These are phyloP conservation scores for Dryadomyces sulphureus DNA, from an alignment of 2,329 filamentous ascomycete genomes.

Conservation along the genomic window DNA sequence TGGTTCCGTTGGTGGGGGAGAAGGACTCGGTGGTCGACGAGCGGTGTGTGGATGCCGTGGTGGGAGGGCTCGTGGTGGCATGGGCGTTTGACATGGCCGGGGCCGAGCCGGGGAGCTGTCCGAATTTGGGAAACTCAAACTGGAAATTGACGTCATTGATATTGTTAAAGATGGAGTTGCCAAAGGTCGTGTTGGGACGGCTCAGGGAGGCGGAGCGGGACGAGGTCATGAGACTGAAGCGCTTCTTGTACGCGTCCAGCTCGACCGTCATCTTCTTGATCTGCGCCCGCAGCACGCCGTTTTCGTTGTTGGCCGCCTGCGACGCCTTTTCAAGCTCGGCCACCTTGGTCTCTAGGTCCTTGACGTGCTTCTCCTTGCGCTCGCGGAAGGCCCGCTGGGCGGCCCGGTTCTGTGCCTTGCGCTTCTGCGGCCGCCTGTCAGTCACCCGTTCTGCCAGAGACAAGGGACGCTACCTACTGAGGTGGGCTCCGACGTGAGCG, in stretches of 20 bases:
- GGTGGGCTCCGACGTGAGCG: slow-evolving; percentile 85
- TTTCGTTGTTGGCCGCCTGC: slow-evolving; percentile 71
- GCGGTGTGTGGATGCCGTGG: background rate
- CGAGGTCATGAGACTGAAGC: slow-evolving; percentile 38
- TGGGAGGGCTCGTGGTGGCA: slow-evolving; percentile 4
- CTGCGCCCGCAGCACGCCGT: slow-evolving; percentile 68
- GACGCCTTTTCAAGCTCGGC: slow-evolving; percentile 69
- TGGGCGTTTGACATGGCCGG: slow-evolving; percentile 5
- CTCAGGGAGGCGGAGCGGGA: slow-evolving; percentile 10
- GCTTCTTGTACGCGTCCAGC: slow-evolving; percentile 80
- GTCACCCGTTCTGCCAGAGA: background rate
- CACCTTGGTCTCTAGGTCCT: slow-evolving; percentile 68
- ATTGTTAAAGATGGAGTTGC: slow-evolving; percentile 37
- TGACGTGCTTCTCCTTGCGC: slow-evolving; percentile 83
- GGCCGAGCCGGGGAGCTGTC: slow-evolving; percentile 45
- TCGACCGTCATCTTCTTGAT: slow-evolving; percentile 78
- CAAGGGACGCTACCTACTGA: slow-evolving; percentile 55
- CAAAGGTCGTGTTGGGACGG: slow-evolving; percentile 26
- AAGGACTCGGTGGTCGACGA: background rate
- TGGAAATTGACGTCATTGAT: slow-evolving; percentile 70
- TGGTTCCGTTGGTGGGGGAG: slow-evolving; percentile 14
- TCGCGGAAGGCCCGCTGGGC: slow-evolving; percentile 89
- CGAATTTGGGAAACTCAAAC: slow-evolving; percentile 94
- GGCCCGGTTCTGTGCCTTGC: slow-evolving; percentile 89
- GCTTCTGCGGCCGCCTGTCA: slow-evolving; percentile 44